Evolutionary conservation across 192 early-diverging fungal species (phyloP).

Genomic region (Bifiguratus adelaidae): DNA sequence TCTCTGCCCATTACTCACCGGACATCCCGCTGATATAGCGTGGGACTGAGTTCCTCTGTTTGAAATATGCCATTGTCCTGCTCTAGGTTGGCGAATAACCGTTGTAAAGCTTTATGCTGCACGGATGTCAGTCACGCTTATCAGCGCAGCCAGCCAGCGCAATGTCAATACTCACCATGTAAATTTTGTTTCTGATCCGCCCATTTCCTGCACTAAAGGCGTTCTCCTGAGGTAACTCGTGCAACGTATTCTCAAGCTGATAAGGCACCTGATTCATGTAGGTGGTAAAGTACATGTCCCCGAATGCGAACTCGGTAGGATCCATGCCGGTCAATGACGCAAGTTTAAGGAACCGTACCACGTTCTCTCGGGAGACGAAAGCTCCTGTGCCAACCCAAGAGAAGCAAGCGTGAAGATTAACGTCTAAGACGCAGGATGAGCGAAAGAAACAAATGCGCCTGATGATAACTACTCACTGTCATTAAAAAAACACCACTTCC

Average conservation of each 20-base stretch:
- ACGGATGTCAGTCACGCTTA: neutral
- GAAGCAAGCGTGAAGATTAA: conserved; percentile 39
- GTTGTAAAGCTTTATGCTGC: conserved; percentile 30
- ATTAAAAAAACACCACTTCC: conserved; percentile 45
- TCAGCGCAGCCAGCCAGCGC: neutral
- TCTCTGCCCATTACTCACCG: neutral
- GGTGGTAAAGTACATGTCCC: conserved; percentile 42
- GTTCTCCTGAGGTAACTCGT: conserved; percentile 25
- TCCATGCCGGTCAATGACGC: conserved; percentile 29
- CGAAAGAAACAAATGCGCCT: neutral
- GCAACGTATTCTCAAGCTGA: conserved; percentile 31
- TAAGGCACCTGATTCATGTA: conserved; percentile 44
- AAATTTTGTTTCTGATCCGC: conserved; percentile 32
- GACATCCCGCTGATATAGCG: conserved; percentile 24
- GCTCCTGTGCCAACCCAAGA: conserved; percentile 36
- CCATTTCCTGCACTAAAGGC: conserved; percentile 28
- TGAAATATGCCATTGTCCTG: conserved; percentile 16
- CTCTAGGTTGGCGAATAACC: conserved; percentile 19
- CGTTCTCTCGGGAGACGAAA: conserved; percentile 31
- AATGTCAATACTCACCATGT: conserved; percentile 20
- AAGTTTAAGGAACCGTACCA: conserved; percentile 33
- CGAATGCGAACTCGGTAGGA: conserved; percentile 33
- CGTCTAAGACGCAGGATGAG: conserved; percentile 10
- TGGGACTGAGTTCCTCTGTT: conserved; percentile 25
- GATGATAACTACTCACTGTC: conserved; percentile 22